Evolutionary conservation across 192 early-diverging fungal genomes (phyloP).

Genomic region (Umbelopsis isabellina): DNA sequence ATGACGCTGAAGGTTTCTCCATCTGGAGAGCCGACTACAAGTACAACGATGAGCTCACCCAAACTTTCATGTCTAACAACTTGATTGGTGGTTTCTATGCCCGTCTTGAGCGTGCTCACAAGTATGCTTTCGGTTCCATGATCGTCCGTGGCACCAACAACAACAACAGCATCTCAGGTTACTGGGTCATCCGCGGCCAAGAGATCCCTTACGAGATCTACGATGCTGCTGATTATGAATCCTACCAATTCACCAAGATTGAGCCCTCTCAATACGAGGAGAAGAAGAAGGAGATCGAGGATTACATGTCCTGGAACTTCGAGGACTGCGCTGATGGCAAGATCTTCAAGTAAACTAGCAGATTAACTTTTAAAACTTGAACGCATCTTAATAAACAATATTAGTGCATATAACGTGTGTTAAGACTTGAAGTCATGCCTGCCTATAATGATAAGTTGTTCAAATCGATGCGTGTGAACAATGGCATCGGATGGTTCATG

Average conservation of each 20-base stretch:
- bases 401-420: neutral
- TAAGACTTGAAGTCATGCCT: too few relatives aligned
- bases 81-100: conserved; percentile 91
- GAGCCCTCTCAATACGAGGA: conserved; percentile 64
- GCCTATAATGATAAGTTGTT: too few relatives aligned
- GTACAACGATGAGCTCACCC: conserved; percentile 92
- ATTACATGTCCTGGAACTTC: conserved; percentile 80
- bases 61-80: conserved; percentile 92
- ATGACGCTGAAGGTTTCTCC: conserved; percentile 85
- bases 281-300: conserved; percentile 52
- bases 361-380: neutral
- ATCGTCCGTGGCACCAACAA: conserved; percentile 82
- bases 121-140: conserved; percentile 93
- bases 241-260: conserved; percentile 80
- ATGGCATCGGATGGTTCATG: too few relatives aligned
- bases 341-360: conserved; percentile 73
- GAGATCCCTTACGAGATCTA: conserved; percentile 73
- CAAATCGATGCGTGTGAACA: too few relatives aligned
- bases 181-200: conserved; percentile 92
- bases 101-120: conserved; percentile 89
- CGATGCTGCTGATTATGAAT: conserved; percentile 89
- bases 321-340: conserved; percentile 87
- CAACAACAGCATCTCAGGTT: conserved; percentile 90
- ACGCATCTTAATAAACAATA: neutral
- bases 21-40: conserved; percentile 94